Evolutionary conservation across 495 filamentous ascomycete genomes (phyloP).

Genomic region (Achaetomiella virescens): DNA sequence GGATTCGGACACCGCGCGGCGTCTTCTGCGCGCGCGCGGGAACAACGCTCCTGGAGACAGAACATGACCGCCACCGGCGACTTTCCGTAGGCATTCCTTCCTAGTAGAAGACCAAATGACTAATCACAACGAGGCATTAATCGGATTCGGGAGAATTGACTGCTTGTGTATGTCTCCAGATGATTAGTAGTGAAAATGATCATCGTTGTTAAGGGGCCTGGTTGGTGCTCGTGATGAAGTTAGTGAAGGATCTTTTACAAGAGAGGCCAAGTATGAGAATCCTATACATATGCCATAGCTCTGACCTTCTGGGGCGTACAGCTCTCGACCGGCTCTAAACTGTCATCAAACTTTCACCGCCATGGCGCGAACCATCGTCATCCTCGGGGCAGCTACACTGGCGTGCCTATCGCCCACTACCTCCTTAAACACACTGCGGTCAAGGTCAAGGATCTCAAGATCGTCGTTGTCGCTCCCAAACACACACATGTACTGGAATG

Average conservation of each 20-base stretch:
- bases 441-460: conserved; percentile 33
- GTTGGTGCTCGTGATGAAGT: too few species aligned
- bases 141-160: background rate
- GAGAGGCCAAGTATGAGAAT: too few species aligned
- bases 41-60: background rate
- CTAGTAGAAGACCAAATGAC: background rate
- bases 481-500: conserved; percentile 43
- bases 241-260: too few species aligned
- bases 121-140: background rate
- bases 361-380: conserved; percentile 49
- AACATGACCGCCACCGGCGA: background rate
- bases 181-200: too few species aligned
- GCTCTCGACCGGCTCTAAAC: too few species aligned
- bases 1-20: conserved; percentile 11
- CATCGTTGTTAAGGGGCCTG: too few species aligned
- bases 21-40: background rate
- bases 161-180: background rate
- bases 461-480: conserved; percentile 54
- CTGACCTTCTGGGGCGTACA: too few species aligned
- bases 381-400: conserved; percentile 60
- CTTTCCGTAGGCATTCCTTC: background rate
- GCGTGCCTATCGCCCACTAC: conserved; percentile 53
- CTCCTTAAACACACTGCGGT: conserved; percentile 45
- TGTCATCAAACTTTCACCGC: too few species aligned
- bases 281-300: too few species aligned